These are phyloP conservation scores for Halophytophthora polymorphica DNA, from an alignment of 352 stramenopile species.

Conservation along the genomic window DNA sequence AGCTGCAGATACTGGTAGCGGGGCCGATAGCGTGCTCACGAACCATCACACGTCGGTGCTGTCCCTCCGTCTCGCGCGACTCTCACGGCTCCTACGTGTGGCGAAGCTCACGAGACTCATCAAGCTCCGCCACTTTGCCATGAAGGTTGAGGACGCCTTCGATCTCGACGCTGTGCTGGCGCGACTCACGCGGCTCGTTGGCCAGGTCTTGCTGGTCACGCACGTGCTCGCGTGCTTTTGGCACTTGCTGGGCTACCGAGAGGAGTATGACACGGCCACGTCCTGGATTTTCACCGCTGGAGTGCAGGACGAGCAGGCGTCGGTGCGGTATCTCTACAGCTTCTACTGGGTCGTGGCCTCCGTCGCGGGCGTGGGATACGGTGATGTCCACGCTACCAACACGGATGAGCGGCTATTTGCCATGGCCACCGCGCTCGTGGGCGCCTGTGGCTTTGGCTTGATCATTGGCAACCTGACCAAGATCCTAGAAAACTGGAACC, in stretches of 20 bases:
- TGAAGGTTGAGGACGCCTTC: conserved; percentile 68
- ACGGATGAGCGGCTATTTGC: conserved; percentile 64
- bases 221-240: conserved; percentile 81
- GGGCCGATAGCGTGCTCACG: conserved; percentile 5
- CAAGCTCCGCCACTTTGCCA: conserved; percentile 64
- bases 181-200: conserved; percentile 58
- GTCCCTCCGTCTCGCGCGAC: conserved; percentile 62
- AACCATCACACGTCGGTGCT: conserved; percentile 40
- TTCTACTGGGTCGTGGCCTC: conserved; percentile 87
- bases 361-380: conserved; percentile 77
- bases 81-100: conserved; percentile 63
- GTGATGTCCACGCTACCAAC: conserved; percentile 75
- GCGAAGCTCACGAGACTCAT: conserved; percentile 69
- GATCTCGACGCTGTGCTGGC: conserved; percentile 64
- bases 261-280: conserved; percentile 25
- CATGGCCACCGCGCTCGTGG: conserved; percentile 71
- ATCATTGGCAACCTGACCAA: conserved; percentile 86
- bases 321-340: conserved; percentile 66
- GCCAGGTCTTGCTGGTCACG: conserved; percentile 63
- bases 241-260: conserved; percentile 53
- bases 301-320: conserved; percentile 21
- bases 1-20: conserved; percentile 1
- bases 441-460: conserved; percentile 72
- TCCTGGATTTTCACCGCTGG: conserved; percentile 38
- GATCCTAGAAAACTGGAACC: conserved; percentile 78